Base-by-base conservation (phyloP, 2,329 filamentous ascomycete species). In the Aureobasidium namibiae region DNA sequence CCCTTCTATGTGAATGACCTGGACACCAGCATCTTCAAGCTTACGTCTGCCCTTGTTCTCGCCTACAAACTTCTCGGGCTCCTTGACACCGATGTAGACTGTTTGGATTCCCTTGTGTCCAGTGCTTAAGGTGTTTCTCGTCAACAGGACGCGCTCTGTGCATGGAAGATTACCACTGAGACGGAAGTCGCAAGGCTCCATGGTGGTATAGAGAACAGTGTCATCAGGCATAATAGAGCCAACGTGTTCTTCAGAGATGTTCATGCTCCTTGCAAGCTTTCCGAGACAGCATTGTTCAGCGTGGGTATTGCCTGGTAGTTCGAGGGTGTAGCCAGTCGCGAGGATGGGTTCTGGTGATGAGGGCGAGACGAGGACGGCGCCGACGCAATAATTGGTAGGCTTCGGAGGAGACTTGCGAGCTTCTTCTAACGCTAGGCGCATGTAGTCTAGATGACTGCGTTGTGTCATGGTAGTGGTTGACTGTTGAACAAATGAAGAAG, bases 381-480 rank as follows among this genome's bases (percentile, higher is more conserved):
- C 94, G 23, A 99, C 92, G 61, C 92, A 85, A 76, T 91, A 99
- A 73, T 97, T 97, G 54, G 90, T 91, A 2, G 92, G 88, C 67
- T 88, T 91, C 29, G 90, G 90, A 2, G 90, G 89, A 11, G 92
- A 95, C 63, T 87, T 82, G 36, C 81, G 80, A 13, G 94, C 92
- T 63, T 91, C 79, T n/a, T 80, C 75, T 60, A 97, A 82, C 38
- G 90, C 90, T 59, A 87, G 76, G 58, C 78, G 81, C 78, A 97
- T 88, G 69, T 84, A 84, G 44, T 67, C 61, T 26, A 59, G 29
- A 54, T 61, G 61, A 33, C 33, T 58, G 34, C 14, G 49, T 23
- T 48, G 53, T 24, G 50, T 18, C 48, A 52, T 52, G 3, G 46
- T 36, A 24, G 46, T 46, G 26, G 1, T 21, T 49, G 31, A 23